Conservation (phyloP, 495 filamentous ascomycete genomes). For the Aspergillus sclerotioniger region DNA sequence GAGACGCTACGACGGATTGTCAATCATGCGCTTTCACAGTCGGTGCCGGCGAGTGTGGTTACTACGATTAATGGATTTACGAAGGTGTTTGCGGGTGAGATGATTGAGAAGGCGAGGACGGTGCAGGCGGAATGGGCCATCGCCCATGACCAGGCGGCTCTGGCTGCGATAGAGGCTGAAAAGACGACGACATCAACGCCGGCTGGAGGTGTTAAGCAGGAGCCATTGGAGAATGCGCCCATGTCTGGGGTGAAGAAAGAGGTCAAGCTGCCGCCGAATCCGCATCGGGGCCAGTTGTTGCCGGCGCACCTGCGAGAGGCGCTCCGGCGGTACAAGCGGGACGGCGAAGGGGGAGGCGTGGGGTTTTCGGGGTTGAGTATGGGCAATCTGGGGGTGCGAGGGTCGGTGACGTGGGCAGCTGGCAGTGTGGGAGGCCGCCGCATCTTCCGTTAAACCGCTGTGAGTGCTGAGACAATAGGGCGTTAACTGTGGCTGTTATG, state of each 20-base stretch:
- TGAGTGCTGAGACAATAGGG: not conserved
- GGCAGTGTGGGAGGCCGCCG: constrained; percentile 54
- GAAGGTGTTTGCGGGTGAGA: constrained; percentile 80
- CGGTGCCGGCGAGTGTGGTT: constrained; percentile 73
- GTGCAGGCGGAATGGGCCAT: constrained; percentile 77
- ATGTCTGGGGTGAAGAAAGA: constrained; percentile 23
- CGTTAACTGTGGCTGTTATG: not conserved
- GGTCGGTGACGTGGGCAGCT: constrained; percentile 56
- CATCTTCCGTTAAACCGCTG: constrained; percentile 54
- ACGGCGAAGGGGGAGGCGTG: constrained; percentile 63
- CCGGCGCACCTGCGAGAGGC: constrained; percentile 84
- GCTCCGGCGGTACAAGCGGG: constrained; percentile 66
- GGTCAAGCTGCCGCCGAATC: constrained; percentile 42
- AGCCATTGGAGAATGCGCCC: not conserved
- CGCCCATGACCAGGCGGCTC: constrained; percentile 41
- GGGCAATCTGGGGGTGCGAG: constrained; percentile 64
- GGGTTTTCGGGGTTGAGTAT: constrained; percentile 71
- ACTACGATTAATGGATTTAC: constrained; percentile 76
- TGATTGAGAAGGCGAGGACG: constrained; percentile 75
- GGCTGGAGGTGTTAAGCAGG: not conserved
- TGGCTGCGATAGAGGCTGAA: constrained; percentile 33
- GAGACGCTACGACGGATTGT: constrained; percentile 65
- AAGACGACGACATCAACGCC: constrained; percentile 20
- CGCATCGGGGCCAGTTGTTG: constrained; percentile 66
- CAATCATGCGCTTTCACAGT: constrained; percentile 87